A percentile compares a stretch with the other conserved stretches of the same genome.
phyloP scores from a whole-genome alignment of 2,329 filamentous ascomycete species.

The Verticillium alfalfae region DNA sequence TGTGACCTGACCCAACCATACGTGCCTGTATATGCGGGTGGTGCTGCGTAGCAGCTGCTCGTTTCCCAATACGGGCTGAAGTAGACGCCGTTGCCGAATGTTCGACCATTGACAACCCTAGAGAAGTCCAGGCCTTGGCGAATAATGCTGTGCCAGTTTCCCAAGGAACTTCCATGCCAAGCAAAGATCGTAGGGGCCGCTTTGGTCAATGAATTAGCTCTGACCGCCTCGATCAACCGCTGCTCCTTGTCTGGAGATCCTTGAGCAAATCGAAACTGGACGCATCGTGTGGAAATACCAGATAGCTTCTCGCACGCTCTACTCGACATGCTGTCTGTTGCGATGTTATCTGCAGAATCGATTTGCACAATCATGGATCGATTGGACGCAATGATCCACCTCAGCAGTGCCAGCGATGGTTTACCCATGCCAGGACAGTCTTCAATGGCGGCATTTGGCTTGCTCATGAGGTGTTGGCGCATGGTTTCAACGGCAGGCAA shows the following conservation, averaged over 20 bases:
- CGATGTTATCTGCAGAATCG: conserved; percentile 25
- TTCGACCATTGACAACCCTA: conserved; percentile 56
- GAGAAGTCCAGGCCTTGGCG: conserved; percentile 75
- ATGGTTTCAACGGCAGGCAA: conserved; percentile 59
- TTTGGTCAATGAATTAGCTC: conserved; percentile 29
- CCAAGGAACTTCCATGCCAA: conserved; percentile 74
- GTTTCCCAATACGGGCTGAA: conserved; percentile 57
- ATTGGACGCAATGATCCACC: conserved; percentile 90
- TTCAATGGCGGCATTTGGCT: conserved; percentile 31
- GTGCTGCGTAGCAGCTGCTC: conserved; percentile 45
- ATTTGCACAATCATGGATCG: conserved; percentile 80
- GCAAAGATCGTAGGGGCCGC: conserved; percentile 67
- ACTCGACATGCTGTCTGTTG: background rate
- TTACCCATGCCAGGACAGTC: conserved; percentile 53
- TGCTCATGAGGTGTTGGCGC: conserved; percentile 37
- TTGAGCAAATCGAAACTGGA: conserved; percentile 85
- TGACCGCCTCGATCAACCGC: conserved; percentile 62
- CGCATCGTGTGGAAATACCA: conserved; percentile 56
- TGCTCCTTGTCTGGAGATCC: conserved; percentile 84
- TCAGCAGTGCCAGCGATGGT: conserved; percentile 61
- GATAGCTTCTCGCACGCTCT: conserved; percentile 45
- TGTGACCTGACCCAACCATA: conserved; percentile 61
- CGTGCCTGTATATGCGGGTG: background rate
- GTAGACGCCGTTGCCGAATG: conserved; percentile 77
- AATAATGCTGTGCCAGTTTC: conserved; percentile 89